phyloP scores from a whole-genome alignment of 2,329 filamentous ascomycete species.

The Clonostachys sp. region DNA sequence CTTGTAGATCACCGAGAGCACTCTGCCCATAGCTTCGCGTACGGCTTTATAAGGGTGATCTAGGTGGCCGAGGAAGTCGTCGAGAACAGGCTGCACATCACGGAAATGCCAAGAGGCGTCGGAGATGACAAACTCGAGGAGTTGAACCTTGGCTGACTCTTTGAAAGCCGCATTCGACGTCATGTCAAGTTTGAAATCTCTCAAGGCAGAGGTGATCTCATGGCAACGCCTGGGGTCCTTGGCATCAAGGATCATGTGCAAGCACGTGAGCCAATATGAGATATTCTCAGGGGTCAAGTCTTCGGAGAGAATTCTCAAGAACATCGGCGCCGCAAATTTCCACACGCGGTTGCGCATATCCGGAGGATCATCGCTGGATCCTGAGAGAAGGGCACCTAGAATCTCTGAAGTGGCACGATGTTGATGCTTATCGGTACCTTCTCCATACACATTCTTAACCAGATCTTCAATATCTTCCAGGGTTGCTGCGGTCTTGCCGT shows the following conservation, averaged over 20 bases:
- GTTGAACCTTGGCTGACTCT: constrained; percentile 91
- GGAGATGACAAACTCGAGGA: constrained; percentile 82
- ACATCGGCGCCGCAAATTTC: constrained; percentile 85
- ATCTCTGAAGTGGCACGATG: constrained; percentile 95
- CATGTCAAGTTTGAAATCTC: constrained; percentile 88
- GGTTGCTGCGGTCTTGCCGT: constrained; percentile 69
- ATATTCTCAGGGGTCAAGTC: constrained; percentile 92
- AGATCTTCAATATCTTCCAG: constrained; percentile 87
- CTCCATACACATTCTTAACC: constrained; percentile 72
- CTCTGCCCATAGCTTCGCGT: constrained; percentile 87
- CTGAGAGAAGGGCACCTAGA: constrained; percentile 76
- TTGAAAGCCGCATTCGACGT: constrained; percentile 96
- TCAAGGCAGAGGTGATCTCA: constrained; percentile 79
- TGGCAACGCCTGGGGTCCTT: constrained; percentile 86
- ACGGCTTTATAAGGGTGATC: constrained; percentile 98
- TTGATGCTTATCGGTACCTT: constrained; percentile 96
- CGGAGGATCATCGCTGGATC: constrained; percentile 72
- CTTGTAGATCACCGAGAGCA: constrained; percentile 82
- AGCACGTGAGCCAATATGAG: constrained; percentile 89
- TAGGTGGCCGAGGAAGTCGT: constrained; percentile 85
- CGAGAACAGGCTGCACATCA: constrained; percentile 77
- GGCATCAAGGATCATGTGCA: constrained; percentile 82
- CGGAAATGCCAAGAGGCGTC: constrained; percentile 97
- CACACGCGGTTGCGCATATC: constrained; percentile 74
- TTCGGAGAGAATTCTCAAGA: constrained; percentile 83